Base-by-base conservation (phyloP, 2,329 filamentous ascomycete genomes). In the Didymella segeticola region DNA sequence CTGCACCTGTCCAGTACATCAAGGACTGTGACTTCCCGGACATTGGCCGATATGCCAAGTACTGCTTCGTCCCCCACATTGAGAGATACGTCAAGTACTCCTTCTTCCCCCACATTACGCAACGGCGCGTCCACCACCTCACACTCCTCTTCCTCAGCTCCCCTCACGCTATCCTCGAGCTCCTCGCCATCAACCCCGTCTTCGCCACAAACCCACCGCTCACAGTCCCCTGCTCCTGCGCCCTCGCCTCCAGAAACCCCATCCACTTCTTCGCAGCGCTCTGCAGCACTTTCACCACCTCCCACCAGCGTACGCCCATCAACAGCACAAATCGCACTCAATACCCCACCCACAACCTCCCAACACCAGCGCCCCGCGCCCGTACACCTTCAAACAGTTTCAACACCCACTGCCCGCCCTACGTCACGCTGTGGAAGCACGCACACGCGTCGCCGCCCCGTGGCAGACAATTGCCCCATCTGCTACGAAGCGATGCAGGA, bases 381-480 rank as follows among this genome's bases (percentile, higher is more conserved):
- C n/a, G n/a, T n/a, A n/a, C n/a, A n/a, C n/a, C n/a, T n/a, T n/a
- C n/a, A n/a, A n/a, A 9, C 19, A 6, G 25, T 10, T 10, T 34
- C 22, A 26, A 17, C 22, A 4, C 12, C 30, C 6, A 39, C 9
- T 15, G 12, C 20, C 20, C 11, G 10, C 36, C 23, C 25, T 1
- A 6, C 14, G 12, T 5, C n/a, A 15, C 25, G 5, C 11, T 63
- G 61, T 48, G 20, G 30, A 5, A 29, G 17, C 9, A 14, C 30
- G 1, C 66, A 68, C 31, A 61, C 56, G 12, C 63, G 50, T 7
- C 66, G 66, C 15, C 30, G 49, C 1, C 29, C 57, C 17, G 20
- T 69, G 3, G 26, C 58, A 14, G 53, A 57, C 15, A 47, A 59
- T 3, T 68, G 64, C n/a, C 45, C 62, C 5, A 68, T 68, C 14